These are phyloP conservation scores for Solanum raphanifolium DNA, from an alignment of 257 asterid species.

Conservation along the genomic window DNA sequence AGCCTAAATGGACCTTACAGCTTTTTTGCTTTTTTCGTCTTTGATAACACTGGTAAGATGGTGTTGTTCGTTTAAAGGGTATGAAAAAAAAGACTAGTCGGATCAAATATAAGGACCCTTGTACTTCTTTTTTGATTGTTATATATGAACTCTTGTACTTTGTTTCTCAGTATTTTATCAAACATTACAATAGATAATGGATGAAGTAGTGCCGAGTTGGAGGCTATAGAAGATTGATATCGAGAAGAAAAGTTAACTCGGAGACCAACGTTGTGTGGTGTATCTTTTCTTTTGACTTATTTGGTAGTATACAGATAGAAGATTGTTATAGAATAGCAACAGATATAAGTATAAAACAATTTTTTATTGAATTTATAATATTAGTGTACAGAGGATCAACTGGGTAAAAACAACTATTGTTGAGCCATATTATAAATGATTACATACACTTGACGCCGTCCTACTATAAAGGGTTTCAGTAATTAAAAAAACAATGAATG, in stretches of 20 bases:
- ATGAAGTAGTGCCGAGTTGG: background rate
- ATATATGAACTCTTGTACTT: background rate
- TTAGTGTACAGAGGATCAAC: background rate
- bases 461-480: background rate
- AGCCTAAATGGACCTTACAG: background rate
- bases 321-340: background rate
- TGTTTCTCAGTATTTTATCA: background rate
- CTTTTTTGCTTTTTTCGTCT: background rate
- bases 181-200: background rate
- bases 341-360: background rate
- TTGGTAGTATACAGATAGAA: background rate
- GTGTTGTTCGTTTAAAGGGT: background rate
- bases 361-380: background rate
- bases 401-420: background rate
- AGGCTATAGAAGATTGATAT: background rate
- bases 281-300: background rate
- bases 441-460: background rate
- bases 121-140: background rate
- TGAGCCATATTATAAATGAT: background rate
- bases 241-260: background rate
- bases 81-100: background rate
- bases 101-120: background rate
- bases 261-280: background rate
- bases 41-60: background rate
- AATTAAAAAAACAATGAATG: background rate